Conservation (phyloP, 768 basidiomycete species). For the Floccularia luteovirens region DNA sequence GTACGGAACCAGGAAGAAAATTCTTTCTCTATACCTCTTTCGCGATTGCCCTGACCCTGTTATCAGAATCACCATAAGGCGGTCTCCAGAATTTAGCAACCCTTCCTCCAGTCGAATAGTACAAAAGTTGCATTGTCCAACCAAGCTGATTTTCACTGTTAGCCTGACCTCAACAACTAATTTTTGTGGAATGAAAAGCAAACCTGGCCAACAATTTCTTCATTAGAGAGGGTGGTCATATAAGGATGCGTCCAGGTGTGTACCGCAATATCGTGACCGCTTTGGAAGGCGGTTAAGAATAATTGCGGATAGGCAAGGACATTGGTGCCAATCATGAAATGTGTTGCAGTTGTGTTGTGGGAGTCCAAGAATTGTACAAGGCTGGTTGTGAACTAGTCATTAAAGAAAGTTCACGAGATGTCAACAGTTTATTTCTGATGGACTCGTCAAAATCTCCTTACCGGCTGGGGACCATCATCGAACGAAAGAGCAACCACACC, state of each 20-base stretch:
- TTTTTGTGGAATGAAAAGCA: constrained; percentile 3
- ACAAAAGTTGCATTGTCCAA: constrained; percentile 74
- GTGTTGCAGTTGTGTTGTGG: constrained; percentile 70
- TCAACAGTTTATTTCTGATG: too few relatives aligned
- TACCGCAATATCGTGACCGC: constrained; percentile 37
- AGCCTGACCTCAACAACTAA: neutral
- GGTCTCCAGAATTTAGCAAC: constrained; percentile 77
- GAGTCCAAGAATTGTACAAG: constrained; percentile 61
- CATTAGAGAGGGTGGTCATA: constrained; percentile 73
- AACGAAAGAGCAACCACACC: constrained; percentile 63
- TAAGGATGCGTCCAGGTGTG: constrained; percentile 73
- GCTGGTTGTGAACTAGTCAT: constrained; percentile 25
- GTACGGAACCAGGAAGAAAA: neutral
- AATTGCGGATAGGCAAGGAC: constrained; percentile 49
- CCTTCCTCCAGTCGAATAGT: constrained; percentile 74
- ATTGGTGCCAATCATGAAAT: constrained; percentile 86
- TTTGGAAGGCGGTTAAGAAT: constrained; percentile 47
- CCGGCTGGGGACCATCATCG: constrained; percentile 71
- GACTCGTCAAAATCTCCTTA: constrained; percentile 13
- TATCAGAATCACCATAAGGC: constrained; percentile 80
- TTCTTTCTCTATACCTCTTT: constrained; percentile 43
- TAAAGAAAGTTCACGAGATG: constrained; percentile 2
- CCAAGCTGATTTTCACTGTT: constrained; percentile 41
- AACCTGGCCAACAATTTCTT: constrained; percentile 60
- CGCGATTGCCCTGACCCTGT: constrained; percentile 80